Percentiles rank a stretch among this genome's conserved stretches.
phyloP scores from a whole-genome alignment of 192 early-diverging fungal species.

The Linnemannia exigua region DNA sequence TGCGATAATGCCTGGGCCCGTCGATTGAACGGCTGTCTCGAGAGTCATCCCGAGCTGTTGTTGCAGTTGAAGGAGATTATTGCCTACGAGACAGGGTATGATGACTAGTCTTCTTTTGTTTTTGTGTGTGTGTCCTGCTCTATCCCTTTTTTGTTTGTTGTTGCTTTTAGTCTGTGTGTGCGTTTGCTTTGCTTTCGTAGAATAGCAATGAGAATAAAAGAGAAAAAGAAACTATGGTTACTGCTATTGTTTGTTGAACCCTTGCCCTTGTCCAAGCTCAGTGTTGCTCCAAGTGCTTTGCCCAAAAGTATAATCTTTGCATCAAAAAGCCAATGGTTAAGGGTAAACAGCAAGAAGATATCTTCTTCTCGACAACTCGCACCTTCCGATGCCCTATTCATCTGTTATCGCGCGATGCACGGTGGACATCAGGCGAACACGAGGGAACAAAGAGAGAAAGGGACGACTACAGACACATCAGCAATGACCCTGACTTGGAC shows the following conservation, averaged over 20 bases:
- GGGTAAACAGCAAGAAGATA: not conserved
- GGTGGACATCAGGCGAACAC: not conserved
- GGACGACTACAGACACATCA: not conserved
- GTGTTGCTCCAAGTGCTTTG: not conserved
- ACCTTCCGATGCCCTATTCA: not conserved
- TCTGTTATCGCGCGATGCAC: not conserved
- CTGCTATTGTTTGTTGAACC: not conserved
- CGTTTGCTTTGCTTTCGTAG: not conserved
- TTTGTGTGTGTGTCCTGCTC: not conserved
- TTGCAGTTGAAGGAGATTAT: constrained; percentile 53
- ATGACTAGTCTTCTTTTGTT: constrained; percentile 14
- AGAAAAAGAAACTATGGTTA: not conserved
- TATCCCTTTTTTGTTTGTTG: not conserved
- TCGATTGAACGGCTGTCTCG: constrained; percentile 44
- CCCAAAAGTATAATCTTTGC: not conserved
- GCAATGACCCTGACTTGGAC: not conserved
- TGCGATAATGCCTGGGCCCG: constrained; percentile 51
- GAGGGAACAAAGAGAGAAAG: not conserved
- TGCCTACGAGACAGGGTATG: constrained; percentile 45
- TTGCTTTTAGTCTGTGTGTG: not conserved
- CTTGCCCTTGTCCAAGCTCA: not conserved
- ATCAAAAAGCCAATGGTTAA: not conserved
- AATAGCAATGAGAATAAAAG: not conserved
- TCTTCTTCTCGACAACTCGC: not conserved
- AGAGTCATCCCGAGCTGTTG: constrained; percentile 44